These are phyloP conservation scores for Pichia cabralensis DNA, from an alignment of 805 yeast species.

Conservation along the genomic window DNA sequence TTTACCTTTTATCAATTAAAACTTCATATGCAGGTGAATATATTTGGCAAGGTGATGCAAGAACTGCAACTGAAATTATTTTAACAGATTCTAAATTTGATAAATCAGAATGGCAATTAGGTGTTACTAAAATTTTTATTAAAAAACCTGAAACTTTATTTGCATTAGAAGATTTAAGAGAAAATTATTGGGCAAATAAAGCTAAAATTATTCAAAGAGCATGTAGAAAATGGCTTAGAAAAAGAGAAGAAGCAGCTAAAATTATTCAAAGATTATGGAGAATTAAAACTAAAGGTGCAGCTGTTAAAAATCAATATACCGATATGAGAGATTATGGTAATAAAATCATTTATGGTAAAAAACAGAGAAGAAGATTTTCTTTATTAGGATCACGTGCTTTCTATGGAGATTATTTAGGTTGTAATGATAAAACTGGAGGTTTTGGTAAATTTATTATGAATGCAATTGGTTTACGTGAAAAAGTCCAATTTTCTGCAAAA, in stretches of 20 bases:
- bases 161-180: conserved; percentile 93
- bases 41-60: conserved; percentile 47
- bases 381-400: conserved; percentile 79
- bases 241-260: conserved; percentile 80
- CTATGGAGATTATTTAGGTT: conserved; percentile 88
- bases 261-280: conserved; percentile 77
- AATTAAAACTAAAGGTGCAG: conserved; percentile 55
- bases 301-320: conserved; percentile 49
- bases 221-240: conserved; percentile 74
- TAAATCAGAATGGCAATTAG: conserved; percentile 74
- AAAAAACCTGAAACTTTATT: conserved; percentile 95
- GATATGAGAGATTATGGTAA: conserved; percentile 82
- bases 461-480: conserved; percentile 60
- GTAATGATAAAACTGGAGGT: conserved; percentile 62
- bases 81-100: conserved; percentile 58
- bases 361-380: conserved; percentile 85
- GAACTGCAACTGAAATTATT: conserved; percentile 41
- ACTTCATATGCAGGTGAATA: conserved; percentile 87
- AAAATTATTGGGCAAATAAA: conserved; percentile 95
- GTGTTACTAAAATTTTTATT: conserved; percentile 85
- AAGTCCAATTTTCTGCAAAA: conserved; percentile 64
- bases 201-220: conserved; percentile 97
- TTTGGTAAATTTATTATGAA: conserved; percentile 67
- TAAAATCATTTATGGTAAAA: conserved; percentile 55
- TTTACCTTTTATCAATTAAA: conserved; percentile 73